A percentile compares a stretch with the other conserved stretches of the same genome.
These are phyloP conservation scores for Flaveria trinervia DNA, from an alignment of 129 eudicot genomes.

Conservation along the genomic window DNA sequence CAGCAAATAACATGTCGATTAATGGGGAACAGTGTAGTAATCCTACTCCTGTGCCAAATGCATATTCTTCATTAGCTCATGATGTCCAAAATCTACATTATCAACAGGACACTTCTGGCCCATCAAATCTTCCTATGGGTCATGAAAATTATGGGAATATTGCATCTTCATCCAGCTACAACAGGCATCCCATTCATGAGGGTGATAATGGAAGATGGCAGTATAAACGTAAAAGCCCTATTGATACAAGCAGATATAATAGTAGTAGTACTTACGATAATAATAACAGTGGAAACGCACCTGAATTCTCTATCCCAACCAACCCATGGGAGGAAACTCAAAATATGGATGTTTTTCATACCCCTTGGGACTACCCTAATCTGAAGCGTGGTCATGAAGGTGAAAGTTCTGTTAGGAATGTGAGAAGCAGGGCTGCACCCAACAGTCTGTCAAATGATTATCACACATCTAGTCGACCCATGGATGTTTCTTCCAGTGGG, in stretches of 20 bases:
- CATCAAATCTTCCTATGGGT: conserved; percentile 36
- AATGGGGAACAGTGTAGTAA: conserved; percentile 45
- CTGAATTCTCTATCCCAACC: conserved; percentile 35
- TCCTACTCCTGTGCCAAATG: conserved; percentile 42
- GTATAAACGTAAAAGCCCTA: conserved; percentile 57
- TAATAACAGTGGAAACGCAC: conserved; percentile 39
- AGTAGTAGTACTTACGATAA: background rate
- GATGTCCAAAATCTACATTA: conserved; percentile 37
- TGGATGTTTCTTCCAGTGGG: conserved; percentile 42
- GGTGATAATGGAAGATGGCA: conserved; percentile 45
- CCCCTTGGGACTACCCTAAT: conserved; percentile 42
- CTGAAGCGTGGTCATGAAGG: conserved; percentile 39
- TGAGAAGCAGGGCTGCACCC: conserved; percentile 54
- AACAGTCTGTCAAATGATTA: conserved; percentile 32
- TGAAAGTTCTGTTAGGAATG: conserved; percentile 51
- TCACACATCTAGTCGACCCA: conserved; percentile 31
- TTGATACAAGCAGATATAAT: conserved; percentile 41
- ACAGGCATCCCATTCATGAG: conserved; percentile 37
- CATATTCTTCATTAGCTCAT: conserved; percentile 37
- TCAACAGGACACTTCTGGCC: conserved; percentile 48
- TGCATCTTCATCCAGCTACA: conserved; percentile 52
- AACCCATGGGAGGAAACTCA: conserved; percentile 51
- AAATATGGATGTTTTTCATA: conserved; percentile 37
- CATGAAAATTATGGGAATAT: conserved; percentile 44
- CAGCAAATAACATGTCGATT: conserved; percentile 41